phyloP scores from a whole-genome alignment of 208 protist genomes.

The Leishmania braziliensis region DNA sequence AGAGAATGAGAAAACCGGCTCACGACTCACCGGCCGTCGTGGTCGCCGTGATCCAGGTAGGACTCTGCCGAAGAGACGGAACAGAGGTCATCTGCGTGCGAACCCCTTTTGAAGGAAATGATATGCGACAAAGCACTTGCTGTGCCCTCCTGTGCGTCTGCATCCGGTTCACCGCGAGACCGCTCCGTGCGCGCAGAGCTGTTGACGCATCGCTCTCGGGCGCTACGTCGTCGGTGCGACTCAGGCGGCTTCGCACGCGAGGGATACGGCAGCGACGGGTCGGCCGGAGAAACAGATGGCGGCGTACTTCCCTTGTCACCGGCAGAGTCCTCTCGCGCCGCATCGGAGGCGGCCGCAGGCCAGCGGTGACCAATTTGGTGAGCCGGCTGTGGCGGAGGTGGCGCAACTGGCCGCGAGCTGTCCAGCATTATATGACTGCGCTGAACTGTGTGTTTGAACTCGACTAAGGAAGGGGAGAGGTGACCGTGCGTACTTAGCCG shows the following conservation, averaged over 20 bases:
- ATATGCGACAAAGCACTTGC: background rate
- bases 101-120: constrained; percentile 4
- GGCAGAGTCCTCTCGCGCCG: background rate
- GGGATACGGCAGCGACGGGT: constrained; percentile 9
- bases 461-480: background rate
- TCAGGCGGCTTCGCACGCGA: background rate
- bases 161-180: too few relatives aligned
- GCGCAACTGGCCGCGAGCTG: background rate
- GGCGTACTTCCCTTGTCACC: background rate
- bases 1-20: background rate
- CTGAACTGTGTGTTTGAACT: background rate
- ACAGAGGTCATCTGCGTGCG: constrained; percentile 2
- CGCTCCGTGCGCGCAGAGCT: background rate
- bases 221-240: background rate
- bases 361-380: background rate
- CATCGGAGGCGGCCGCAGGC: background rate
- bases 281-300: background rate
- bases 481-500: background rate
- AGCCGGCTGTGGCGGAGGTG: background rate
- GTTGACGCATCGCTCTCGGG: background rate
- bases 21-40: background rate
- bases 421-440: background rate
- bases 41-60: constrained; percentile 9
- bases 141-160: background rate
- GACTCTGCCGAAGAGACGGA: constrained; percentile 21